A percentile compares a stretch with the other conserved stretches of the same genome.
Conservation (phyloP, 371 early-diverging fungal genomes). For the Saksenaea oblongispora region DNA sequence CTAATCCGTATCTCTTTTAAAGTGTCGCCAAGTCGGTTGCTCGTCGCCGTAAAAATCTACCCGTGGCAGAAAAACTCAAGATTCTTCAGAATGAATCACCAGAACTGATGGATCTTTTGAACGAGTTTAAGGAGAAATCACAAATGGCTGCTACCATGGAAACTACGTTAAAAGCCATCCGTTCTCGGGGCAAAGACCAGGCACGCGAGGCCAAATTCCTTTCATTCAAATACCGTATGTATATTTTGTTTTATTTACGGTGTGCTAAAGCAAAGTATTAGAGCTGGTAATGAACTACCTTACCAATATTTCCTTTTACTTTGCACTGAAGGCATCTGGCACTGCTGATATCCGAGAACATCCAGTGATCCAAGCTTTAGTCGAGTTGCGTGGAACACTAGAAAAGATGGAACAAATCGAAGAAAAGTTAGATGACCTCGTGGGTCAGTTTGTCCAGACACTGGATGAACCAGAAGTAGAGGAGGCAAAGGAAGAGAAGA, state of each 20-base stretch:
- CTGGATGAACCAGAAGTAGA: slow-evolving; percentile 15
- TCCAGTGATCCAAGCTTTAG: slow-evolving; percentile 81
- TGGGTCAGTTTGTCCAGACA: slow-evolving; percentile 31
- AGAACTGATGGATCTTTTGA: slow-evolving; percentile 77
- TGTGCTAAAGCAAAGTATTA: not conserved
- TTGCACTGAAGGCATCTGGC: slow-evolving; percentile 75
- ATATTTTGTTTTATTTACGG: not conserved
- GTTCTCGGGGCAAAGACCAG: slow-evolving; percentile 15
- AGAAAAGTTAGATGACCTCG: slow-evolving; percentile 45
- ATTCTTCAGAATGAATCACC: slow-evolving; percentile 81
- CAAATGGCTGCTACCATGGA: slow-evolving; percentile 38
- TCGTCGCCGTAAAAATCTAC: slow-evolving; percentile 56
- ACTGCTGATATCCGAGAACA: slow-evolving; percentile 67
- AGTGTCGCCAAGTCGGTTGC: slow-evolving; percentile 24
- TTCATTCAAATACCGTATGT: slow-evolving; percentile 57
- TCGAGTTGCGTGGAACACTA: slow-evolving; percentile 70
- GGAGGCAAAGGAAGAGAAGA: slow-evolving; percentile 23
- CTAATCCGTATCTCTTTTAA: not conserved
- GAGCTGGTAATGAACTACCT: slow-evolving; percentile 69
- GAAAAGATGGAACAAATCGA: slow-evolving; percentile 71
- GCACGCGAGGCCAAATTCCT: slow-evolving; percentile 41
- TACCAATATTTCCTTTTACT: slow-evolving; percentile 88
- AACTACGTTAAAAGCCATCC: slow-evolving; percentile 10
- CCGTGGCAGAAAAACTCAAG: slow-evolving; percentile 67
- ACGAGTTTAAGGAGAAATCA: slow-evolving; percentile 71